Evolutionary conservation across 2,329 filamentous ascomycete genomes (phyloP).

Genomic region (Alternaria sp.): DNA sequence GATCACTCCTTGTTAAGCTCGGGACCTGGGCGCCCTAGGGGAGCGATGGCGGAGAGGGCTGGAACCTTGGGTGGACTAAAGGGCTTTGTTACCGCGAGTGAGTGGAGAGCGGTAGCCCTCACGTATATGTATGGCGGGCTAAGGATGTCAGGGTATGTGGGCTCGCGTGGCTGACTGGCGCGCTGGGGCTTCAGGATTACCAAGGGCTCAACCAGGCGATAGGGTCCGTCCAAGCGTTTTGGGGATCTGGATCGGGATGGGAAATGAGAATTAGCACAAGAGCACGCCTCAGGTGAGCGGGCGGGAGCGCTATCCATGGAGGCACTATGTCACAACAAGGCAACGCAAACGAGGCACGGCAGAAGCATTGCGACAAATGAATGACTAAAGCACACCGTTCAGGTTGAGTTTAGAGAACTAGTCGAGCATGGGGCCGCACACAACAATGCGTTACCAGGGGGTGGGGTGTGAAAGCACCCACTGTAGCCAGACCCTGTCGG

Average conservation of each 20-base stretch:
- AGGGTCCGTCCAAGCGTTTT: slow-evolving; percentile 54
- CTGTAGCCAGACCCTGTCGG: slow-evolving; percentile 46
- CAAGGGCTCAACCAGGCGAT: slow-evolving; percentile 53
- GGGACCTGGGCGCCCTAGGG: slow-evolving; percentile 55
- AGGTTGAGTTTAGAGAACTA: slow-evolving; percentile 42
- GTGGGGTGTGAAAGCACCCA: slow-evolving; percentile 43
- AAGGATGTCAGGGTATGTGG: slow-evolving; percentile 49
- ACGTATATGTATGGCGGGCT: slow-evolving; percentile 56
- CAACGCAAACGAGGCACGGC: slow-evolving; percentile 53
- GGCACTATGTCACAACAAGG: slow-evolving; percentile 50
- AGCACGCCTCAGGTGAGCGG: slow-evolving; percentile 49
- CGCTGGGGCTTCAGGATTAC: slow-evolving; percentile 43
- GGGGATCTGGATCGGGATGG: slow-evolving; percentile 54
- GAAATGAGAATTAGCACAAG: slow-evolving; percentile 46
- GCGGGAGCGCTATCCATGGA: slow-evolving; percentile 48
- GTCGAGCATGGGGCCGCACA: slow-evolving; percentile 44
- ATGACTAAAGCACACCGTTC: slow-evolving; percentile 51
- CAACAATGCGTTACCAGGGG: slow-evolving; percentile 47
- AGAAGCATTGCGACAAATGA: slow-evolving; percentile 50
- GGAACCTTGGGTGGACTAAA: slow-evolving; percentile 55
- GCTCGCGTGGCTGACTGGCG: slow-evolving; percentile 56
- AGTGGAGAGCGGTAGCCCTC: slow-evolving; percentile 52
- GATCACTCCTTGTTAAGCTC: slow-evolving; percentile 62
- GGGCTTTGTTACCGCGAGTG: slow-evolving; percentile 50
- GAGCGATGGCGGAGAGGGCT: slow-evolving; percentile 58